A percentile compares a stretch with the other conserved stretches of the same genome.
phyloP scores from a whole-genome alignment of 2,329 filamentous ascomycete species.

The Colletotrichum ledebouriae region DNA sequence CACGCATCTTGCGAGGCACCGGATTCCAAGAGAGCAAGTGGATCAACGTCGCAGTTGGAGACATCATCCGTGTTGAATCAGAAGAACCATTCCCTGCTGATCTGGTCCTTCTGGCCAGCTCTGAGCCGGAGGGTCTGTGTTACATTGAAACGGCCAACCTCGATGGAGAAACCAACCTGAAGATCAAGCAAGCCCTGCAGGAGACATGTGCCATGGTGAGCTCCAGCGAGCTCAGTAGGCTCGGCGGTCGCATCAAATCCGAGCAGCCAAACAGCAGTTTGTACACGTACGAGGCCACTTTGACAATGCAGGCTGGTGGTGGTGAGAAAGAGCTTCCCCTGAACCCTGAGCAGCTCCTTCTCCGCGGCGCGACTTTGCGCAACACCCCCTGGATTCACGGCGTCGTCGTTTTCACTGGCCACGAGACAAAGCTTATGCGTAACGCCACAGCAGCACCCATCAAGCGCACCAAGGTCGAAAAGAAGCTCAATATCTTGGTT shows the following conservation, averaged over 20 bases:
- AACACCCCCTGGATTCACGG: slow-evolving; percentile 99
- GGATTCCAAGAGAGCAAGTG: slow-evolving; percentile 89
- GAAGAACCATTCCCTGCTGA: slow-evolving; percentile 97
- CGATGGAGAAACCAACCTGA: slow-evolving; percentile 97
- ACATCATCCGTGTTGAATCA: slow-evolving; percentile 92
- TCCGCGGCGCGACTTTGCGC: slow-evolving; percentile 91
- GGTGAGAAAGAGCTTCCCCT: slow-evolving; percentile 93
- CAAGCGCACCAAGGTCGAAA: slow-evolving; percentile 96
- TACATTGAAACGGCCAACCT: slow-evolving; percentile 99
- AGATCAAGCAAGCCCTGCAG: slow-evolving; percentile 97
- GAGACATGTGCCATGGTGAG: slow-evolving; percentile 92
- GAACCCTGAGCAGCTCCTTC: slow-evolving; percentile 90
- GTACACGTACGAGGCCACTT: slow-evolving; percentile 96
- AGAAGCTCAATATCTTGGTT: slow-evolving; percentile 93
- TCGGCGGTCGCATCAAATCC: slow-evolving; percentile 89
- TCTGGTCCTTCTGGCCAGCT: slow-evolving; percentile 90
- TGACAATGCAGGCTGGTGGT: slow-evolving; percentile 91
- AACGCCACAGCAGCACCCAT: slow-evolving; percentile 98
- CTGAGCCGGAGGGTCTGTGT: slow-evolving; percentile 96
- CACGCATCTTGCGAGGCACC: slow-evolving; percentile 85
- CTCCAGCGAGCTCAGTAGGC: slow-evolving; percentile 83
- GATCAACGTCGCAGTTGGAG: slow-evolving; percentile 93
- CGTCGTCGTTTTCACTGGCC: slow-evolving; percentile 95
- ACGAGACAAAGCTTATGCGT: slow-evolving; percentile 99
- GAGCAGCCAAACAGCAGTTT: slow-evolving; percentile 98